Evolutionary conservation across 352 stramenopile genomes (phyloP).

Genomic region (Phytopythium cucurbitacearum): DNA sequence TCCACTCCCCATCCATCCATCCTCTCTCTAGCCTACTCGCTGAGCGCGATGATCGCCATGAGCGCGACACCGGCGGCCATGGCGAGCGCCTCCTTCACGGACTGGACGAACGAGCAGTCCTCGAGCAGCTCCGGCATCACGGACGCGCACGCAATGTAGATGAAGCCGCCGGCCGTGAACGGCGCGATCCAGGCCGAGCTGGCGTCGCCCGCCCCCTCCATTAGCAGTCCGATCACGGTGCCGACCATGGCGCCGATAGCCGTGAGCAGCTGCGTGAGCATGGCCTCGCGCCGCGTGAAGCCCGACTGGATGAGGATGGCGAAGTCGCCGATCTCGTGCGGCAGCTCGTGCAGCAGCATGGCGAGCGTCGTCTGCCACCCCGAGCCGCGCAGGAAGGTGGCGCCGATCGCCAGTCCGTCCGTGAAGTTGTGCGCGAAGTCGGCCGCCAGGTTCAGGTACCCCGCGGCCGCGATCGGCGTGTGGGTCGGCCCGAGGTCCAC

Average conservation of each 20-base stretch:
- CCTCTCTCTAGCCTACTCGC: slow-evolving; percentile 33
- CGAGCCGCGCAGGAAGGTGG: slow-evolving; percentile 78
- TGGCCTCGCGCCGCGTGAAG: slow-evolving; percentile 86
- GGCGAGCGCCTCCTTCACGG: slow-evolving; percentile 57
- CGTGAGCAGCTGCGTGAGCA: slow-evolving; percentile 90
- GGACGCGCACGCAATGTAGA: slow-evolving; percentile 90
- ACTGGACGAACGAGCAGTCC: slow-evolving; percentile 70
- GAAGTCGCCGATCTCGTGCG: slow-evolving; percentile 92
- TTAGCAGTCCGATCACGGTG: slow-evolving; percentile 78
- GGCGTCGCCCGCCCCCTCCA: slow-evolving; percentile 64
- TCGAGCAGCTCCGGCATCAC: slow-evolving; percentile 91
- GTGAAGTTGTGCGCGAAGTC: slow-evolving; percentile 94
- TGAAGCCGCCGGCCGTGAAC: slow-evolving; percentile 88
- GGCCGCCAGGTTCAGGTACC: slow-evolving; percentile 88
- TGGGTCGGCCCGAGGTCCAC: slow-evolving; percentile 12
- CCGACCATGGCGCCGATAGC: slow-evolving; percentile 89
- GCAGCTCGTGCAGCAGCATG: slow-evolving; percentile 89
- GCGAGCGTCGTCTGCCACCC: slow-evolving; percentile 84
- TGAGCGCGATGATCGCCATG: slow-evolving; percentile 77
- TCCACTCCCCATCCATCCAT: background rate
- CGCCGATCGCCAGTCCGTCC: slow-evolving; percentile 91
- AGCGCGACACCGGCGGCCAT: slow-evolving; percentile 71
- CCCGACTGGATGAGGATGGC: slow-evolving; percentile 90
- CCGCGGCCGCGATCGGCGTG: slow-evolving; percentile 67
- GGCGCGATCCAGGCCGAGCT: slow-evolving; percentile 76